A percentile compares a stretch with the other conserved stretches of the same genome.
Evolutionary conservation across 108 stramenopile species (phyloP).

Genomic region (Nannochloropsis oceanica): DNA sequence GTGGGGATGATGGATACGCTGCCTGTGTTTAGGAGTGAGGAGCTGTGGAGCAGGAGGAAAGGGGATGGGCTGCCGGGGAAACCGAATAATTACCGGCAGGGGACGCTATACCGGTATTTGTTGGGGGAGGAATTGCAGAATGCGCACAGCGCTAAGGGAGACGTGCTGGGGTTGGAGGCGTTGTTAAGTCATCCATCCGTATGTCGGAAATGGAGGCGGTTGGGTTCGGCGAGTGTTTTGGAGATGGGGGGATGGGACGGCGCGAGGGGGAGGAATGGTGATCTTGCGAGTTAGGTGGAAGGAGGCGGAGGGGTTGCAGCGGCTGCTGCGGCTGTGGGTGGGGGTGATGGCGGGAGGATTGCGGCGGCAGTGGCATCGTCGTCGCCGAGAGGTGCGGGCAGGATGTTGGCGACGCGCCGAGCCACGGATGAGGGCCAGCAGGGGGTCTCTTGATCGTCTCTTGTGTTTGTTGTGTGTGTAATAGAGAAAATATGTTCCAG

Average conservation of each 20-base stretch:
- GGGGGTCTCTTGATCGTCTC: too few species aligned
- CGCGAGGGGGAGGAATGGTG: neutral
- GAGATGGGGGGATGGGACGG: neutral
- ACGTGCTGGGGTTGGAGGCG: slow-evolving; percentile 15
- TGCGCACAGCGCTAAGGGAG: slow-evolving; percentile 14
- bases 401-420: too few species aligned
- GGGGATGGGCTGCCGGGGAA: neutral
- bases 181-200: neutral
- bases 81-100: neutral
- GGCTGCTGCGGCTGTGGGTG: too few species aligned
- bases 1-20: slow-evolving; percentile 8
- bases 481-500: too few species aligned
- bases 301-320: too few species aligned
- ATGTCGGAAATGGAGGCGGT: neutral
- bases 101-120: slow-evolving; percentile 8
- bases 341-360: too few species aligned
- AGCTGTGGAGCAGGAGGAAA: slow-evolving; percentile 6
- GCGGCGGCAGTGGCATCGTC: too few species aligned
- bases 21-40: neutral
- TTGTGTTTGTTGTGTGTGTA: too few species aligned
- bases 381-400: too few species aligned
- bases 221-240: neutral
- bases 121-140: slow-evolving; percentile 3
- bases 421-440: too few species aligned
- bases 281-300: too few species aligned